Percentiles rank a stretch among this genome's conserved stretches.
These are phyloP conservation scores for Leccinum longicurvipes DNA, from an alignment of 768 basidiomycete species.

Conservation along the genomic window DNA sequence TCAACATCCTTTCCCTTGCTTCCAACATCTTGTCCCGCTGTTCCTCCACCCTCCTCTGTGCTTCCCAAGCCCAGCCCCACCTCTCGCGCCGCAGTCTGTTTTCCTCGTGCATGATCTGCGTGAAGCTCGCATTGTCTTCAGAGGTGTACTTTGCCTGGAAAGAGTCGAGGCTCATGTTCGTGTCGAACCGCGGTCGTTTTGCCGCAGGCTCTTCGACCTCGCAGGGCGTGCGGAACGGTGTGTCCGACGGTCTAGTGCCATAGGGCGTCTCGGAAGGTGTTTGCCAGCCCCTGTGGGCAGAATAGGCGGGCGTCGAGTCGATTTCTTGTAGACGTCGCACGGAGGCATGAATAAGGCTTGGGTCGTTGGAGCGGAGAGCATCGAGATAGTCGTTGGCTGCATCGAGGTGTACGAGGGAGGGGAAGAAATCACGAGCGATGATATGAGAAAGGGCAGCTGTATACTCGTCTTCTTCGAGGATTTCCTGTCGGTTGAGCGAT, in stretches of 20 bases:
- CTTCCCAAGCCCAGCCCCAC: slow-evolving; percentile 94
- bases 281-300: slow-evolving; percentile 34
- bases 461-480: slow-evolving; percentile 94
- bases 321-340: slow-evolving; percentile 71
- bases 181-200: slow-evolving; percentile 61
- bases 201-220: slow-evolving; percentile 39
- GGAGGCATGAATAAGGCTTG: slow-evolving; percentile 69
- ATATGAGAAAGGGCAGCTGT: slow-evolving; percentile 86
- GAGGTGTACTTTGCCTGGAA: slow-evolving; percentile 95
- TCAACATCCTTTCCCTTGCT: slow-evolving; percentile 63
- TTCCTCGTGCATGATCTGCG: slow-evolving; percentile 86
- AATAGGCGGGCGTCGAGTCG: slow-evolving; percentile 44
- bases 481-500: slow-evolving; percentile 68
- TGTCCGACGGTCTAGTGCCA: slow-evolving; percentile 56
- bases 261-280: slow-evolving; percentile 68
- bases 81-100: slow-evolving; percentile 76
- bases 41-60: slow-evolving; percentile 75
- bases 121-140: slow-evolving; percentile 97
- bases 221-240: slow-evolving; percentile 53
- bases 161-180: slow-evolving; percentile 65
- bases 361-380: slow-evolving; percentile 73
- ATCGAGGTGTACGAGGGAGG: slow-evolving; percentile 84
- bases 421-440: slow-evolving; percentile 97
- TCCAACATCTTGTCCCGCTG: slow-evolving; percentile 65
- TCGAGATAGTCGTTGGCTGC: slow-evolving; percentile 85